Conservation (phyloP, 345 rosid species). For the Limnanthes douglasii region DNA sequence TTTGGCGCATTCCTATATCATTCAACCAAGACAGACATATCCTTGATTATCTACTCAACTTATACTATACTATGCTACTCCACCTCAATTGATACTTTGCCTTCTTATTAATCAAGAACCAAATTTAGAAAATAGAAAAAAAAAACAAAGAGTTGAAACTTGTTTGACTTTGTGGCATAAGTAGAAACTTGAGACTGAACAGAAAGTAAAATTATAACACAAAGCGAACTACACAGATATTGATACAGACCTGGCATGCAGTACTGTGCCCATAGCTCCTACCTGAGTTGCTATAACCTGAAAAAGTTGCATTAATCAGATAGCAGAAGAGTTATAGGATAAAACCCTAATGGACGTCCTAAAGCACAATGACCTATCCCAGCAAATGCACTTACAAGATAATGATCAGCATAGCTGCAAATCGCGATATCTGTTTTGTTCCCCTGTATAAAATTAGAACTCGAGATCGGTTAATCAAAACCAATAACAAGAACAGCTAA, state of each 20-base stretch:
- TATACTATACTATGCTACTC: too few species aligned
- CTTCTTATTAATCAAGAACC: too few species aligned
- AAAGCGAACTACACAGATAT: background rate
- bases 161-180: background rate
- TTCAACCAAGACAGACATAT: too few species aligned
- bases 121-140: too few species aligned
- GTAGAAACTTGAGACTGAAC: background rate
- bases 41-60: too few species aligned
- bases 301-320: slow-evolving; percentile 12
- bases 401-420: slow-evolving; percentile 64
- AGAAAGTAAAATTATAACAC: slow-evolving; percentile 1
- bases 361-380: background rate
- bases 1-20: too few species aligned
- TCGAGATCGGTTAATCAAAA: too few species aligned
- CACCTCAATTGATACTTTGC: too few species aligned
- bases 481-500: too few species aligned
- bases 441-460: too few species aligned
- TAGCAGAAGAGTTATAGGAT: background rate
- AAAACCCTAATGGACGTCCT: slow-evolving; percentile 2
- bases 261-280: slow-evolving; percentile 79
- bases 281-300: slow-evolving; percentile 84
- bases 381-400: slow-evolving; percentile 41
- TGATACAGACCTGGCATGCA: slow-evolving; percentile 44
- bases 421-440: slow-evolving; percentile 70
- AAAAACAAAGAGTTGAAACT: background rate